A percentile compares a stretch with the other conserved stretches of the same genome.
phyloP scores from a whole-genome alignment of 371 early-diverging fungal genomes.

The Lichtheimia ornata region DNA sequence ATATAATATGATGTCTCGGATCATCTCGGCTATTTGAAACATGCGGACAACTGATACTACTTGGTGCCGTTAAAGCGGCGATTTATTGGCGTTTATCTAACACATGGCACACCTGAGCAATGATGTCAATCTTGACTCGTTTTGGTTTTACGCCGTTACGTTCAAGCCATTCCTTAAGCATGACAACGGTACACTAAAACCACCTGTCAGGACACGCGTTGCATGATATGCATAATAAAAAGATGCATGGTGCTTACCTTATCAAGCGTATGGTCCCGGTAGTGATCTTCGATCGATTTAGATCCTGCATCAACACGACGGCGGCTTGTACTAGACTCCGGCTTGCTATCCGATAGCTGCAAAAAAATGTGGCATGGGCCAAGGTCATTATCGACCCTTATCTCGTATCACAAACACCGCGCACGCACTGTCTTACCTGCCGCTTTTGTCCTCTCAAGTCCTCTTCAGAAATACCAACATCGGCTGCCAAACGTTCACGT shows the following conservation, averaged over 20 bases:
- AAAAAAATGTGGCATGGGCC: slow-evolving; percentile 5
- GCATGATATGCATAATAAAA: background rate
- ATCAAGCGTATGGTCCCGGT: slow-evolving; percentile 8
- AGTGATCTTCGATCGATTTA: slow-evolving; percentile 16
- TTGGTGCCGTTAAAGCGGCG: background rate
- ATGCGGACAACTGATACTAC: background rate
- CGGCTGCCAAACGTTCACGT: background rate
- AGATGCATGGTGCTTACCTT: slow-evolving; percentile 5
- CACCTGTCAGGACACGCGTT: background rate
- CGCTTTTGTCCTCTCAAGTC: slow-evolving; percentile 3
- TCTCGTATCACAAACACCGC: slow-evolving; percentile 7
- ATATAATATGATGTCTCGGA: slow-evolving; percentile 11
- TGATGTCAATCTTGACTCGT: slow-evolving; percentile 52
- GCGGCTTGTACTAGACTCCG: background rate
- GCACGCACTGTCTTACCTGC: slow-evolving; percentile 3
- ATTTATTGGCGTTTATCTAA: slow-evolving; percentile 7
- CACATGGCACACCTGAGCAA: slow-evolving; percentile 36
- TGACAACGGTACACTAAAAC: slow-evolving; percentile 44
- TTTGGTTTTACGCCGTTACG: slow-evolving; percentile 33
- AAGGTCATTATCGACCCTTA: slow-evolving; percentile 9
- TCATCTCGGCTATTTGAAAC: slow-evolving; percentile 10
- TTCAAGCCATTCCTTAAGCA: slow-evolving; percentile 53
- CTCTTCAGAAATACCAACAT: background rate
- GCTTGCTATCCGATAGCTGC: slow-evolving; percentile 2
- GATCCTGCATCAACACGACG: background rate